phyloP scores from a whole-genome alignment of 2,329 filamentous ascomycete species.

The Colletotrichum tofieldiae region DNA sequence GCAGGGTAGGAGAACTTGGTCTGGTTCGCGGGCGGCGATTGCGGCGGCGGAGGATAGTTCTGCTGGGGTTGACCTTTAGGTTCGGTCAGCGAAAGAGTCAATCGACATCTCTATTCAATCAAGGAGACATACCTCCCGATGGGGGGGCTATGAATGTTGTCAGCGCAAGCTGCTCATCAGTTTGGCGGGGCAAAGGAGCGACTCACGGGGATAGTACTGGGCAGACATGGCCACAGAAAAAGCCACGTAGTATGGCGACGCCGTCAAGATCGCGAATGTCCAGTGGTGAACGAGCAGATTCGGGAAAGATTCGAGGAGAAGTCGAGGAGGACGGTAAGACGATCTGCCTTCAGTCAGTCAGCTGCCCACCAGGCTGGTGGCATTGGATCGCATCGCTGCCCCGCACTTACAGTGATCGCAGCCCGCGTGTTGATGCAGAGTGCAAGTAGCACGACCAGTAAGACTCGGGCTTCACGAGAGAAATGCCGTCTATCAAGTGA shows the following conservation, averaged over 20 bases:
- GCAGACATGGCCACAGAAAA: conserved; percentile 33
- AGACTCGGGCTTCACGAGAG: conserved; percentile 6
- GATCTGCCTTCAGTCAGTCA: conserved; percentile 21
- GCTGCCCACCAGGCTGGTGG: conserved; percentile 9
- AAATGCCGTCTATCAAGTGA: not conserved
- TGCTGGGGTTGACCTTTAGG: conserved; percentile 48
- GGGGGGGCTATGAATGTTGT: conserved; percentile 36
- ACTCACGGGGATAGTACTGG: conserved; percentile 42
- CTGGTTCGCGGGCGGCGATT: conserved; percentile 63
- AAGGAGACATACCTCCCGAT: conserved; percentile 32
- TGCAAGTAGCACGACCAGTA: conserved; percentile 4
- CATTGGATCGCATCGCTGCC: conserved; percentile 27
- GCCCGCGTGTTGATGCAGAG: conserved; percentile 3
- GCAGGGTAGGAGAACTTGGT: conserved; percentile 63
- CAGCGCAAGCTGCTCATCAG: conserved; percentile 20
- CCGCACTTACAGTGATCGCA: conserved; percentile 40
- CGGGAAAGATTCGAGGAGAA: not conserved
- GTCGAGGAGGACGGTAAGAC: not conserved
- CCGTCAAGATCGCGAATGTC: not conserved
- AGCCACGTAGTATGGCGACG: not conserved
- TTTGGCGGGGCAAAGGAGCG: conserved; percentile 21
- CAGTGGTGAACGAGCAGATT: not conserved
- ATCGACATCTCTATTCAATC: not conserved
- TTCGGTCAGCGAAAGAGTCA: conserved; percentile 27
- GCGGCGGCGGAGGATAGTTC: conserved; percentile 63